Evolutionary conservation across 2,329 filamentous ascomycete genomes (phyloP).

Genomic region (Tolypocladium ovalisporum): DNA sequence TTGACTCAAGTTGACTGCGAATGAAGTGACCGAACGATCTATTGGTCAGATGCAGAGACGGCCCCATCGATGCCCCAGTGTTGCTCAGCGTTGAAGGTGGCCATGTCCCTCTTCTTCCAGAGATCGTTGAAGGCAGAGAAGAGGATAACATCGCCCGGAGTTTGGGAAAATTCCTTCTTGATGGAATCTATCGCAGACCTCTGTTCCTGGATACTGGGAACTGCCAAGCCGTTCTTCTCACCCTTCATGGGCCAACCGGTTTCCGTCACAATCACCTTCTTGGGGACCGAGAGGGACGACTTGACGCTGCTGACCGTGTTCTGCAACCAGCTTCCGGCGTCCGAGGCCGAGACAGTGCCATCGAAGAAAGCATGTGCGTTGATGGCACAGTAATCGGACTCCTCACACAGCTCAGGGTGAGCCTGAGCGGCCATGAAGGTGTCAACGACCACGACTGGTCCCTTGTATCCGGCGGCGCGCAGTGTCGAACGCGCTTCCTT

Average conservation of each 20-base stretch:
- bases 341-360: conserved; percentile 40
- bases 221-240: conserved; percentile 51
- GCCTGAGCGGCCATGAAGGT: conserved; percentile 58
- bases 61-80: conserved; percentile 58
- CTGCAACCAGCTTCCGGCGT: conserved; percentile 58
- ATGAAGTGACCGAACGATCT: background rate
- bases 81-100: conserved; percentile 61
- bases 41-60: conserved; percentile 9
- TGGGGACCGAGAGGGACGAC: conserved; percentile 30
- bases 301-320: conserved; percentile 38
- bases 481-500: conserved; percentile 45
- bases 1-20: background rate
- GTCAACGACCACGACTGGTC: conserved; percentile 70
- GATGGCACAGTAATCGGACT: conserved; percentile 67
- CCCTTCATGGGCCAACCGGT: conserved; percentile 75
- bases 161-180: conserved; percentile 42
- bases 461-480: conserved; percentile 52
- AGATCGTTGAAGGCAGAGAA: conserved; percentile 71
- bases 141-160: conserved; percentile 47
- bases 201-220: conserved; percentile 60
- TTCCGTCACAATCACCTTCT: conserved; percentile 66
- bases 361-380: conserved; percentile 86
- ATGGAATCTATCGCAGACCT: conserved; percentile 53
- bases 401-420: conserved; percentile 59
- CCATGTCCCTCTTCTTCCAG: conserved; percentile 59